Conservation (phyloP, 768 basidiomycete genomes). For the Leccinum variicolor region DNA sequence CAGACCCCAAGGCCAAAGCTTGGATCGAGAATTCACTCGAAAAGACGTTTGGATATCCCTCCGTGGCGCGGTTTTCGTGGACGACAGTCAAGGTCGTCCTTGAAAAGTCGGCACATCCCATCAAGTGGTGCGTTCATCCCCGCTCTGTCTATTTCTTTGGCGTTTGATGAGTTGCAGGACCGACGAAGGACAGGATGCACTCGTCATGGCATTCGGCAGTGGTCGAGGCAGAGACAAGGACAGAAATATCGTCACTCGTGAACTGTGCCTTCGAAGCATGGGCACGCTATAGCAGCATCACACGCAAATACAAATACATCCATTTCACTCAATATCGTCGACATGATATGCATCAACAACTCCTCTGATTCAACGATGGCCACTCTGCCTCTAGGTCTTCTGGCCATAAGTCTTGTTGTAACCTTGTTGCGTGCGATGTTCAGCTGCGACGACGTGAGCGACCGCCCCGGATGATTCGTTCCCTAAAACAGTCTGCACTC, state of each 20-base stretch:
- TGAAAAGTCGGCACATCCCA: constrained; percentile 73
- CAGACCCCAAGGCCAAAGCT: constrained; percentile 89
- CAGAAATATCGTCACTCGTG: constrained; percentile 65
- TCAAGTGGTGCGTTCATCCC: constrained; percentile 66
- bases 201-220: constrained; percentile 71
- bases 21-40: constrained; percentile 79
- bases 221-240: constrained; percentile 74
- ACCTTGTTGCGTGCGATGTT: constrained; percentile 2
- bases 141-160: background rate
- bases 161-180: constrained; percentile 48
- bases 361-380: constrained; percentile 13
- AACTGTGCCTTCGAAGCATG: constrained; percentile 71
- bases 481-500: constrained; percentile 48
- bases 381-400: constrained; percentile 7
- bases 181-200: constrained; percentile 77
- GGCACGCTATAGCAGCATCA: constrained; percentile 46
- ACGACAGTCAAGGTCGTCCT: constrained; percentile 83
- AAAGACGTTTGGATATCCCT: constrained; percentile 90
- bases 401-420: background rate
- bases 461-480: background rate
- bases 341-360: background rate
- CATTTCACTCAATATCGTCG: background rate
- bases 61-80: constrained; percentile 92
- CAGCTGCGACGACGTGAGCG: constrained; percentile 14
- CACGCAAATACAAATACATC: constrained; percentile 11